phyloP scores from a whole-genome alignment of 352 stramenopile genomes.

The Lagenidium giganteum region DNA sequence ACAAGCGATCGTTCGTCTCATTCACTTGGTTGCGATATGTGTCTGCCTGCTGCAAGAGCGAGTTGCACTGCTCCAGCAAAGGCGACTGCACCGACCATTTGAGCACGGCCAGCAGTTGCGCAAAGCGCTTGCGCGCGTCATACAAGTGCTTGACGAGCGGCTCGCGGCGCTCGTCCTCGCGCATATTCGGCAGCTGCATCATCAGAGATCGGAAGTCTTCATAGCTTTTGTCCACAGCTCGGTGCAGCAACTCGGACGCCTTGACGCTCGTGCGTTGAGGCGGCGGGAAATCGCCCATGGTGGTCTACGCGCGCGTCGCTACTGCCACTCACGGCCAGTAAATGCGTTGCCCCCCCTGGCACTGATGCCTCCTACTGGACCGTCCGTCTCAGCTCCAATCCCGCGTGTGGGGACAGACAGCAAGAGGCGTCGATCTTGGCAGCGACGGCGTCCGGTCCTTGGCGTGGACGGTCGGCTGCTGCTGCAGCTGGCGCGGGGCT shows the following conservation, averaged over 20 bases:
- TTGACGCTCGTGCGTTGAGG: slow-evolving; percentile 52
- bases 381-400: too few relatives aligned
- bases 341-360: too few relatives aligned
- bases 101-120: slow-evolving; percentile 69
- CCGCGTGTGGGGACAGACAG: too few relatives aligned
- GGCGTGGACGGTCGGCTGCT: too few relatives aligned
- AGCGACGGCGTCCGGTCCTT: too few relatives aligned
- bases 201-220: slow-evolving; percentile 74
- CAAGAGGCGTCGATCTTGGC: too few relatives aligned
- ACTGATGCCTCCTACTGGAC: too few relatives aligned
- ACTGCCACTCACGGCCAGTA: too few relatives aligned
- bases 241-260: slow-evolving; percentile 72
- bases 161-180: slow-evolving; percentile 70
- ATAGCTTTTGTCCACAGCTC: slow-evolving; percentile 79
- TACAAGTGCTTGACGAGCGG: slow-evolving; percentile 59
- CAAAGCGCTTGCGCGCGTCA: slow-evolving; percentile 61
- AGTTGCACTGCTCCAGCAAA: slow-evolving; percentile 67
- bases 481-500: too few relatives aligned
- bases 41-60: slow-evolving; percentile 49
- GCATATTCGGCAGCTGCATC: slow-evolving; percentile 59
- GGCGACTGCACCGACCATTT: slow-evolving; percentile 86
- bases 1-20: slow-evolving; percentile 80
- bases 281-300: slow-evolving; percentile 72
- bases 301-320: too few relatives aligned
- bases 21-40: slow-evolving; percentile 71